Percentiles rank a stretch among this genome's conserved stretches.
These are phyloP conservation scores for Pythium grandisporangium DNA, from an alignment of 352 stramenopile species.

Conservation along the genomic window DNA sequence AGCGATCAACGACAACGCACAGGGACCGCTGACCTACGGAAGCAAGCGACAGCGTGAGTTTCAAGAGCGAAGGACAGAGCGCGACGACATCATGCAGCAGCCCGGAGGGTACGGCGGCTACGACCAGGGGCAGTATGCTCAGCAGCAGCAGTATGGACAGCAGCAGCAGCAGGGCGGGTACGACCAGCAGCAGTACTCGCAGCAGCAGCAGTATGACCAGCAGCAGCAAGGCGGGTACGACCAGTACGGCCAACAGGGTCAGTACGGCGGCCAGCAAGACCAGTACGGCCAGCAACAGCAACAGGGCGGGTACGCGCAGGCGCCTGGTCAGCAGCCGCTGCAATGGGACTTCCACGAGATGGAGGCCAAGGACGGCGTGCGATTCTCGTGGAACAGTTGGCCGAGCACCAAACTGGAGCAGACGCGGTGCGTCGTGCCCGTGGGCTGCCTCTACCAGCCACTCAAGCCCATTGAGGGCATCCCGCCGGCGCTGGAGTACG, in stretches of 20 bases:
- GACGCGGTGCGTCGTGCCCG: slow-evolving; percentile 95
- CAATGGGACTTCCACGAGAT: slow-evolving; percentile 83
- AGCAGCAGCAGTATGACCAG: slow-evolving; percentile 20
- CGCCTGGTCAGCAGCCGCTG: slow-evolving; percentile 61
- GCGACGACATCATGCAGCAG: too few species aligned
- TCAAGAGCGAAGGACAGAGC: too few species aligned
- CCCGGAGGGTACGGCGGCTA: slow-evolving; percentile 17
- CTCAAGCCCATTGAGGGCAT: slow-evolving; percentile 96
- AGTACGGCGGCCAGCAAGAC: slow-evolving; percentile 6
- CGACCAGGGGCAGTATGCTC: slow-evolving; percentile 36
- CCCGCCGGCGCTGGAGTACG: slow-evolving; percentile 92
- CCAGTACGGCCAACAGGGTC: slow-evolving; percentile 20
- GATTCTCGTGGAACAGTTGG: slow-evolving; percentile 99
- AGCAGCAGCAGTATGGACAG: slow-evolving; percentile 31
- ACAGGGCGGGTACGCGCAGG: slow-evolving; percentile 12
- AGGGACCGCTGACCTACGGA: too few species aligned
- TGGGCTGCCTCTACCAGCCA: slow-evolving; percentile 93
- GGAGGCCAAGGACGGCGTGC: slow-evolving; percentile 89
- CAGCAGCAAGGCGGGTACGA: slow-evolving; percentile 17
- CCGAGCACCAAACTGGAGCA: slow-evolving; percentile 96
- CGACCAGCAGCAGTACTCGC: slow-evolving; percentile 15
- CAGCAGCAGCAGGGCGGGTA: slow-evolving; percentile 24
- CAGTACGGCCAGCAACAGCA: slow-evolving; percentile 11
- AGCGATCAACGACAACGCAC: too few species aligned
- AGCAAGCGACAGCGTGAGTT: too few species aligned